phyloP scores from a whole-genome alignment of 768 basidiomycete species.

The Lactarius pseudohatsudake region DNA sequence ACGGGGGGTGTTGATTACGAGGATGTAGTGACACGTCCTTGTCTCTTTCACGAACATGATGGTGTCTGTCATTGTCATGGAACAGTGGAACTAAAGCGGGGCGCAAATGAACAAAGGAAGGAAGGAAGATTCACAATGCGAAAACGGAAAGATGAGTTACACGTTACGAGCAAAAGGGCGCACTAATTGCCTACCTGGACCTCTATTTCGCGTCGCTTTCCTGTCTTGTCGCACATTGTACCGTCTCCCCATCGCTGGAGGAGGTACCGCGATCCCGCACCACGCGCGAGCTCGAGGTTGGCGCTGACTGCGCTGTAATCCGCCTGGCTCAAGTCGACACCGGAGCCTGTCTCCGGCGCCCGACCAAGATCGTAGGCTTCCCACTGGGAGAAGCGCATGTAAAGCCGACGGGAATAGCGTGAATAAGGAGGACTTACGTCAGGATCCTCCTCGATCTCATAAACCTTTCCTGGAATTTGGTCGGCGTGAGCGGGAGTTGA shows the following conservation, averaged over 20 bases:
- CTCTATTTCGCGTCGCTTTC: slow-evolving; percentile 84
- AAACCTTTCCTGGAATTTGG: slow-evolving; percentile 49
- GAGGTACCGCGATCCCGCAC: slow-evolving; percentile 86
- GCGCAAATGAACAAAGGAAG: background rate
- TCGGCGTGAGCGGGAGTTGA: slow-evolving; percentile 21
- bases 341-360: slow-evolving; percentile 58
- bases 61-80: slow-evolving; percentile 88
- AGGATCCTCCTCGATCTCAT: slow-evolving; percentile 83
- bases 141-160: slow-evolving; percentile 2
- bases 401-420: slow-evolving; percentile 29
- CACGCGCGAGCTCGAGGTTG: slow-evolving; percentile 75
- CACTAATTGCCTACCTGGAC: slow-evolving; percentile 68
- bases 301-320: slow-evolving; percentile 62
- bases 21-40: slow-evolving; percentile 90
- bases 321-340: slow-evolving; percentile 63
- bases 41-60: slow-evolving; percentile 92
- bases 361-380: slow-evolving; percentile 77
- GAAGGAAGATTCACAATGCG: slow-evolving; percentile 25
- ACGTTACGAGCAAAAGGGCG: slow-evolving; percentile 1
- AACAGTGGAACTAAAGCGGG: slow-evolving; percentile 79
- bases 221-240: slow-evolving; percentile 91
- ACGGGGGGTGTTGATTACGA: slow-evolving; percentile 93
- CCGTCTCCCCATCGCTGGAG: slow-evolving; percentile 92
- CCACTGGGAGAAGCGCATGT: slow-evolving; percentile 47
- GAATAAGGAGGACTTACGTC: slow-evolving; percentile 50